Percentiles rank a stretch among this genome's conserved stretches.
phyloP scores from a whole-genome alignment of 2,329 filamentous ascomycete species.

The Penicillium sp. region DNA sequence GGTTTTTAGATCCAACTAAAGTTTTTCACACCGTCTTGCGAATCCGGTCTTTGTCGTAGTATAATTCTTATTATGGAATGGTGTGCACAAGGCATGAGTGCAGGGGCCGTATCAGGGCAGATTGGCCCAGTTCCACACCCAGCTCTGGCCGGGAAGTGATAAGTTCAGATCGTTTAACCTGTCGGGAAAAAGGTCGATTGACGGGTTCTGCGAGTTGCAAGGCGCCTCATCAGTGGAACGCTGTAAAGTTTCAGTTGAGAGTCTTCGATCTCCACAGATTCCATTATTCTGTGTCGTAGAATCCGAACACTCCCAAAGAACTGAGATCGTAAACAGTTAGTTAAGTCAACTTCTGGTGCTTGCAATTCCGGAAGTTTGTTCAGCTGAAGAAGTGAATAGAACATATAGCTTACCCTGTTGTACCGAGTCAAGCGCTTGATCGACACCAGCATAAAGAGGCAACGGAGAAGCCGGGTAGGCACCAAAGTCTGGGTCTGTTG shows the following conservation, averaged over 20 bases:
- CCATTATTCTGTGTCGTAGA: neutral
- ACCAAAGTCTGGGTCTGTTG: neutral
- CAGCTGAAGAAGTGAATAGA: no score
- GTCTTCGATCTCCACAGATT: neutral
- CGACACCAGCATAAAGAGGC: neutral
- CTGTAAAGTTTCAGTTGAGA: neutral
- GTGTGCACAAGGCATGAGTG: neutral
- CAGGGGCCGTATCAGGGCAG: neutral
- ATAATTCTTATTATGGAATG: neutral
- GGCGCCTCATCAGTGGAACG: neutral
- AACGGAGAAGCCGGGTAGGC: neutral
- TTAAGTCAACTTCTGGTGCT: neutral
- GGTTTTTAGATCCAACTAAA: neutral
- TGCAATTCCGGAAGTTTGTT: no score
- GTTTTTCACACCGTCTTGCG: neutral
- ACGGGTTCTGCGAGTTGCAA: neutral
- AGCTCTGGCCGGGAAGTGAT: neutral
- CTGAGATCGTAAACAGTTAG: neutral
- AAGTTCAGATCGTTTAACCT: neutral
- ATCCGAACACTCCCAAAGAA: neutral
- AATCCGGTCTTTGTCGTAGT: neutral
- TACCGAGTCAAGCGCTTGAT: neutral
- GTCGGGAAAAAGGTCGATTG: neutral
- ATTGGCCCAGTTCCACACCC: neutral
- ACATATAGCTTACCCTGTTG: neutral